Percentiles rank a stretch among this genome's conserved stretches.
phyloP scores from a whole-genome alignment of 768 basidiomycete species.

The Mycena kentingensis region DNA sequence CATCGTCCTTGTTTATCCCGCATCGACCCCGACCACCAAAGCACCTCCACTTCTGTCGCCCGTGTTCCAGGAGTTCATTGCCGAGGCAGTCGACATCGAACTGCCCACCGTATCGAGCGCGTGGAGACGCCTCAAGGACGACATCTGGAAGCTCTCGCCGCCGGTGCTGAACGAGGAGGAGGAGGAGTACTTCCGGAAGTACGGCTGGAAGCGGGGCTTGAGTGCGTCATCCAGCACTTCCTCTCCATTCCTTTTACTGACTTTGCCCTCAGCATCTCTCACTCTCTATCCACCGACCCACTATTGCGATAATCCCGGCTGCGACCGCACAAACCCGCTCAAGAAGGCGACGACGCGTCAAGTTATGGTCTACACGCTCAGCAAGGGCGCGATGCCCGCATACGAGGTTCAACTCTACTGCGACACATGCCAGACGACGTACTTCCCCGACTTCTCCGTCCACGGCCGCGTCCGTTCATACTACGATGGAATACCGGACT shows the following conservation, averaged over 20 bases:
- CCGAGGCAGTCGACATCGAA: neutral
- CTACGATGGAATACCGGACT: conserved; percentile 21
- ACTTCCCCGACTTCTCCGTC: conserved; percentile 26
- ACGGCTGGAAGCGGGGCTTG: conserved; percentile 4
- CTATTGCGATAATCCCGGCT: neutral
- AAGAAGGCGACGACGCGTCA: conserved; percentile 25
- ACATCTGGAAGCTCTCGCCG: neutral
- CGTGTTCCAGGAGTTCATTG: neutral
- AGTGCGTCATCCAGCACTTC: neutral
- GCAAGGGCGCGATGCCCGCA: conserved; percentile 25
- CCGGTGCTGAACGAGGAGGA: neutral
- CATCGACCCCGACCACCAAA: neutral
- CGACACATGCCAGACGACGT: conserved; percentile 20
- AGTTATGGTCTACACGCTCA: conserved; percentile 19
- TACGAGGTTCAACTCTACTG: conserved; percentile 27
- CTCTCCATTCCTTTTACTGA: neutral
- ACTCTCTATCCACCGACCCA: neutral
- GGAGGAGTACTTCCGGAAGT: neutral
- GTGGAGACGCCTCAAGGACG: neutral
- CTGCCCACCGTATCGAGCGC: neutral
- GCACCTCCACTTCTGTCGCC: conserved; percentile 2
- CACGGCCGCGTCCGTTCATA: conserved; percentile 20
- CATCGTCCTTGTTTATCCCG: neutral
- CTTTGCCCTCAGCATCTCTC: neutral
- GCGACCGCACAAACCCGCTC: conserved; percentile 2